These are phyloP conservation scores for Microcera coccophila DNA, from an alignment of 2,329 filamentous ascomycete genomes.

Conservation along the genomic window DNA sequence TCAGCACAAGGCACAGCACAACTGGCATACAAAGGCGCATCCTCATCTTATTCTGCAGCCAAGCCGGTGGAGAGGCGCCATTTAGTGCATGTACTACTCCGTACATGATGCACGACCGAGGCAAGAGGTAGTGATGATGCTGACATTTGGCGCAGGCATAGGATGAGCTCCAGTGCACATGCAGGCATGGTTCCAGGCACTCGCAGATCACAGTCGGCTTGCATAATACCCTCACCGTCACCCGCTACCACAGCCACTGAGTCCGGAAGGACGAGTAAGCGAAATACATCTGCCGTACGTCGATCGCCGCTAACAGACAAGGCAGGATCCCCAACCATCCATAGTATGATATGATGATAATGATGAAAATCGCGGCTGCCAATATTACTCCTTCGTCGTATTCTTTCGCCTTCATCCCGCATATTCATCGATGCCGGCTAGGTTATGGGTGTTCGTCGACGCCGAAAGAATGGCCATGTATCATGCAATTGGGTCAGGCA, in stretches of 20 bases:
- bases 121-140: slow-evolving; percentile 7
- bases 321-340: slow-evolving; percentile 4
- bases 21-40: slow-evolving; percentile 13
- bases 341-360: too few relatives aligned
- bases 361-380: too few relatives aligned
- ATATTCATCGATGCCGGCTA: slow-evolving; percentile 7
- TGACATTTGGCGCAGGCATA: slow-evolving; percentile 4
- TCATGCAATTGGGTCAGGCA: slow-evolving; percentile 3
- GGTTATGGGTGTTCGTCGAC: slow-evolving; percentile 15
- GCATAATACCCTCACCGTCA: slow-evolving; percentile 13
- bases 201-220: slow-evolving; percentile 1
- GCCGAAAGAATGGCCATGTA: slow-evolving; percentile 9
- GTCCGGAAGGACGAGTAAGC: too few relatives aligned
- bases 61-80: slow-evolving; percentile 15
- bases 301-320: slow-evolving; percentile 18
- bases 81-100: slow-evolving; percentile 3
- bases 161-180: not conserved
- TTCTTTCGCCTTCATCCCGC: too few relatives aligned
- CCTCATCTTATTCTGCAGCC: slow-evolving; percentile 28
- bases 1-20: slow-evolving; percentile 25
- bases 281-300: slow-evolving; percentile 16
- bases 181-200: not conserved
- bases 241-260: slow-evolving; percentile 6
- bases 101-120: slow-evolving; percentile 8
- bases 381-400: too few relatives aligned